These are phyloP conservation scores for Ophiostoma montium DNA, from an alignment of 2,329 filamentous ascomycete species.

Conservation along the genomic window DNA sequence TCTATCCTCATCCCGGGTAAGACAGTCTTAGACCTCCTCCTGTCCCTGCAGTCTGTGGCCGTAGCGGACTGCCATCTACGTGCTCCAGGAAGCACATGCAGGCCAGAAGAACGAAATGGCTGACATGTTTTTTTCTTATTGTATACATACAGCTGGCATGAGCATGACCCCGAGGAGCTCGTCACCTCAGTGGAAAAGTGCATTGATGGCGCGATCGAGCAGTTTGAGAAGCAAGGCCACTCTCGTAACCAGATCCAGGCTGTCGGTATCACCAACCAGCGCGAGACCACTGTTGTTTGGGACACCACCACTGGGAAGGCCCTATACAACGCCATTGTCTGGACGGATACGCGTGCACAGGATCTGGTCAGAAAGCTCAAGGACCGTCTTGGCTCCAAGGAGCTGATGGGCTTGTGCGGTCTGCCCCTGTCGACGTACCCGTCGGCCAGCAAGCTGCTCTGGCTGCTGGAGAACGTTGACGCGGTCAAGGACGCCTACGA, in stretches of 20 bases:
- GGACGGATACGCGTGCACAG: conserved; percentile 73
- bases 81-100: too few species aligned
- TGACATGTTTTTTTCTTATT: neutral
- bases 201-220: conserved; percentile 60
- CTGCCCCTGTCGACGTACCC: conserved; percentile 80
- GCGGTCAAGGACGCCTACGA: conserved; percentile 63
- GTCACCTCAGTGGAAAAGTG: conserved; percentile 63
- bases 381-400: conserved; percentile 49
- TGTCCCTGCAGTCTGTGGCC: too few species aligned
- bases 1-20: conserved; percentile 74
- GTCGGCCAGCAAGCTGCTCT: conserved; percentile 73
- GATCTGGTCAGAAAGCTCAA: conserved; percentile 67
- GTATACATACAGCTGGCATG: conserved; percentile 75
- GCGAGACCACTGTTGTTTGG: conserved; percentile 80
- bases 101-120: neutral
- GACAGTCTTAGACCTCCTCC: conserved; percentile 16
- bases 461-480: conserved; percentile 61
- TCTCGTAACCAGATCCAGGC: conserved; percentile 54
- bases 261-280: conserved; percentile 79
- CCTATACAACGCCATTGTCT: conserved; percentile 74
- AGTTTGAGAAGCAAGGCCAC: conserved; percentile 57
- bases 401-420: conserved; percentile 57
- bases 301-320: conserved; percentile 68
- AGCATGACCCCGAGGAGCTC: conserved; percentile 71
- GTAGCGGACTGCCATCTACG: too few species aligned